These are phyloP conservation scores for Ilyonectria destructans DNA, from an alignment of 2,329 filamentous ascomycete species.

Conservation along the genomic window DNA sequence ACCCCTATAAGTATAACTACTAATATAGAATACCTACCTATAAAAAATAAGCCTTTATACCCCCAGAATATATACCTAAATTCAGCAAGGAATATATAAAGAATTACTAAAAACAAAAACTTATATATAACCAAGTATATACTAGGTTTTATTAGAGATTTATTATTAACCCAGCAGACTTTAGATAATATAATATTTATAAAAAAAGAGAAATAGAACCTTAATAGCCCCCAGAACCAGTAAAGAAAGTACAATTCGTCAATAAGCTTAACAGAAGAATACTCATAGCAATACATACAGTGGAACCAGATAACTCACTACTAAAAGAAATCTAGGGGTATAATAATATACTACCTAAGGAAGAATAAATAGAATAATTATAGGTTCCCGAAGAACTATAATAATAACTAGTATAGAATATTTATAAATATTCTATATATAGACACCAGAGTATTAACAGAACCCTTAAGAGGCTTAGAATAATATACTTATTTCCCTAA, in stretches of 20 bases:
- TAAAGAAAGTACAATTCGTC: too few species aligned
- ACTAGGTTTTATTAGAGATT: too few species aligned
- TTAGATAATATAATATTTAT: too few species aligned
- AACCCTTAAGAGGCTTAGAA: slow-evolving; percentile 20
- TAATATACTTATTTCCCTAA: slow-evolving; percentile 20
- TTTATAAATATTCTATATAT: slow-evolving; percentile 25
- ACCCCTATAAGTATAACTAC: not conserved
- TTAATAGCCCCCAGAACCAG: too few species aligned
- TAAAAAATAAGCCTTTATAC: too few species aligned
- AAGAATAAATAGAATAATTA: not conserved
- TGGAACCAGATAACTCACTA: not conserved
- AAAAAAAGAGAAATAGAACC: too few species aligned
- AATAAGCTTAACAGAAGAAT: not conserved
- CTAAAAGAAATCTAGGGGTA: not conserved
- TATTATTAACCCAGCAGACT: too few species aligned
- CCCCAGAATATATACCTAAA: too few species aligned
- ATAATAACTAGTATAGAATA: slow-evolving; percentile 24
- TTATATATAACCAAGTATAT: too few species aligned
- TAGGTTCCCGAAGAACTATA: slow-evolving; percentile 11
- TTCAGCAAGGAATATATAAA: too few species aligned
- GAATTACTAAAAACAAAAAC: too few species aligned
- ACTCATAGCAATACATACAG: not conserved
- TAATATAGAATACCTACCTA: not conserved
- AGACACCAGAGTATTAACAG: slow-evolving; percentile 31
- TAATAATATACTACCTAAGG: not conserved